Evolutionary conservation across 2,329 filamentous ascomycete genomes (phyloP).

Genomic region (Claviceps lovelessii): DNA sequence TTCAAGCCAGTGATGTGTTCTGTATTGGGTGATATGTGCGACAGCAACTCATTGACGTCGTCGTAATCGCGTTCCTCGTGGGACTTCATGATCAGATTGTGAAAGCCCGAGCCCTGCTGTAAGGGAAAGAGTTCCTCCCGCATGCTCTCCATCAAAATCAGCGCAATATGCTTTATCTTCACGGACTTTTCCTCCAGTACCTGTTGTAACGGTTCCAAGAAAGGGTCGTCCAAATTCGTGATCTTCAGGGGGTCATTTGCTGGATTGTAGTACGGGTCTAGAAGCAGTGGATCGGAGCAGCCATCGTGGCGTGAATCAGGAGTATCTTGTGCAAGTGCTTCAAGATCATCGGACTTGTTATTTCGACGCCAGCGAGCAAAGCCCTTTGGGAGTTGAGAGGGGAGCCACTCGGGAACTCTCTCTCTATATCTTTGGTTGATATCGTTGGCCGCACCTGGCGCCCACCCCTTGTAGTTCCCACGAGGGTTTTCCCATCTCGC

Average conservation of each 20-base stretch:
- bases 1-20: conserved; percentile 12
- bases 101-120: conserved; percentile 22
- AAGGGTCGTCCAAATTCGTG: conserved; percentile 22
- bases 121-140: conserved; percentile 31
- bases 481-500: conserved; percentile 13
- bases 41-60: conserved; percentile 9
- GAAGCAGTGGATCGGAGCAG: conserved; percentile 3
- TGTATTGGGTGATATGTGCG: conserved; percentile 12
- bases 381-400: conserved; percentile 13
- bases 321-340: not conserved
- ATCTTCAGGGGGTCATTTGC: conserved; percentile 24
- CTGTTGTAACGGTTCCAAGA: conserved; percentile 15
- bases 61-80: conserved; percentile 16
- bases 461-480: conserved; percentile 21
- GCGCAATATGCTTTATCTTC: conserved; percentile 25
- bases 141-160: conserved; percentile 29
- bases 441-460: conserved; percentile 13
- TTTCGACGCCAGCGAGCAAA: conserved; percentile 18
- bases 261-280: conserved; percentile 17
- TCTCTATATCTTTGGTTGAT: conserved; percentile 14
- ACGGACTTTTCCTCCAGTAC: conserved; percentile 17
- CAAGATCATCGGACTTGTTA: conserved; percentile 6
- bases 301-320: not conserved
- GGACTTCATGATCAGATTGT: conserved; percentile 20
- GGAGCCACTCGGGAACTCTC: conserved; percentile 16